Evolutionary conservation across 2,329 filamentous ascomycete species (phyloP).

Genomic region (Xylariaceae sp.): DNA sequence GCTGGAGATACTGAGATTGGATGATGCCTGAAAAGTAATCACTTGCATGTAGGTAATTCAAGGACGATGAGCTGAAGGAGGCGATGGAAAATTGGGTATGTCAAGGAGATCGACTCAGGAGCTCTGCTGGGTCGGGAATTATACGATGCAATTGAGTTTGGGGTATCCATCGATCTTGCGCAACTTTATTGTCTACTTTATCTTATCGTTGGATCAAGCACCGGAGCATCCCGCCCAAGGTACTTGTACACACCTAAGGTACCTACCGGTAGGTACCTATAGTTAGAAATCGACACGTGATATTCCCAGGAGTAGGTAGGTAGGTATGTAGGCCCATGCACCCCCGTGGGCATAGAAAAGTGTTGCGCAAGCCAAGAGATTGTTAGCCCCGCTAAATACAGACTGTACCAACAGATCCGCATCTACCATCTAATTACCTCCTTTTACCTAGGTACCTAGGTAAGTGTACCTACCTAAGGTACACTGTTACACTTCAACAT

Average conservation of each 20-base stretch:
- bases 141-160: not conserved
- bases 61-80: not conserved
- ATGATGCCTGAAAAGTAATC: not conserved
- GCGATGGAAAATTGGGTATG: constrained; percentile 1
- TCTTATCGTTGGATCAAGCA: not conserved
- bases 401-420: no score
- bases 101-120: not conserved
- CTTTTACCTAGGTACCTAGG: no score
- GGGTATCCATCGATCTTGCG: not conserved
- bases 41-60: not conserved
- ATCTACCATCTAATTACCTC: no score
- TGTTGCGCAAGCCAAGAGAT: no score
- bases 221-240: not conserved
- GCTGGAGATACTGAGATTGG: not conserved
- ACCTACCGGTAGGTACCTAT: no score
- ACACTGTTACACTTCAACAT: no score
- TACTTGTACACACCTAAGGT: no score
- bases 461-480: not conserved
- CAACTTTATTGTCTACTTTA: not conserved
- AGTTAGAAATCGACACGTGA: no score
- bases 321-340: no score
- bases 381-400: no score
- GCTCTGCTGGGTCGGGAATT: constrained; percentile 1
- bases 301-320: no score
- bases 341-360: no score